phyloP scores from a whole-genome alignment of 2,329 filamentous ascomycete genomes.

The Colletotrichum sidae region DNA sequence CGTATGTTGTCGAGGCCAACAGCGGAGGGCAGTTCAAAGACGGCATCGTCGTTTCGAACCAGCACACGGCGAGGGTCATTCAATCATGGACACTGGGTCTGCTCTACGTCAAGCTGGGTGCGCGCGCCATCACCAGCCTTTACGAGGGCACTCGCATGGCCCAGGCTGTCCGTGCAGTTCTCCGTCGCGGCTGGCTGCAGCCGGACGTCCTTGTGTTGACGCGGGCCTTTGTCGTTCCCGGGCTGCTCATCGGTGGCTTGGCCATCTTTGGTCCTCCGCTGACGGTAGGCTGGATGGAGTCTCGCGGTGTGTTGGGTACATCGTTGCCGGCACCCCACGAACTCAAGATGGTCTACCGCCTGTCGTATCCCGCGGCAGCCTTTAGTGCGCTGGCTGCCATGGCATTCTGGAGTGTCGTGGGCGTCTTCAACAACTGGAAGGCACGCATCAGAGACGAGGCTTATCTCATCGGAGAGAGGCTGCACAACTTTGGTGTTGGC shows the following conservation, averaged over 20 bases:
- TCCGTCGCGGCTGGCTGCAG: conserved; percentile 80
- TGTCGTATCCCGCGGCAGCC: conserved; percentile 77
- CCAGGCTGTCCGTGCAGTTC: conserved; percentile 78
- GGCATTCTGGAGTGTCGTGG: conserved; percentile 62
- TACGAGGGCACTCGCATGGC: conserved; percentile 78
- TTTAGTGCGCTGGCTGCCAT: conserved; percentile 55
- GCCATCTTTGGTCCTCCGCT: conserved; percentile 71
- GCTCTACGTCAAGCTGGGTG: conserved; percentile 85
- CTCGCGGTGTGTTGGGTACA: conserved; percentile 27
- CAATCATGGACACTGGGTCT: conserved; percentile 96
- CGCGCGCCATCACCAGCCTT: conserved; percentile 75
- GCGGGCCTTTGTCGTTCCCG: conserved; percentile 86
- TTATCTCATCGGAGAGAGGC: conserved; percentile 91
- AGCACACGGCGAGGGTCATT: conserved; percentile 84
- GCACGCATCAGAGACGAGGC: conserved; percentile 90
- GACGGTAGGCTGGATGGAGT: conserved; percentile 40
- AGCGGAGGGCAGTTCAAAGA: conserved; percentile 41
- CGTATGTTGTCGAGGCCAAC: conserved; percentile 34
- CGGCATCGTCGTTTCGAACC: conserved; percentile 37
- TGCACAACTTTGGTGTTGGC: conserved; percentile 87
- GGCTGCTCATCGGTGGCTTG: conserved; percentile 67
- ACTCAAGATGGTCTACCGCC: conserved; percentile 57
- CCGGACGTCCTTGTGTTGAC: conserved; percentile 85
- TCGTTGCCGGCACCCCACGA: conserved; percentile 38
- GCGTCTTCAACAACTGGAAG: conserved; percentile 80